phyloP scores from a whole-genome alignment of 164 flowering plant genomes.

The Vitis rupestris region DNA sequence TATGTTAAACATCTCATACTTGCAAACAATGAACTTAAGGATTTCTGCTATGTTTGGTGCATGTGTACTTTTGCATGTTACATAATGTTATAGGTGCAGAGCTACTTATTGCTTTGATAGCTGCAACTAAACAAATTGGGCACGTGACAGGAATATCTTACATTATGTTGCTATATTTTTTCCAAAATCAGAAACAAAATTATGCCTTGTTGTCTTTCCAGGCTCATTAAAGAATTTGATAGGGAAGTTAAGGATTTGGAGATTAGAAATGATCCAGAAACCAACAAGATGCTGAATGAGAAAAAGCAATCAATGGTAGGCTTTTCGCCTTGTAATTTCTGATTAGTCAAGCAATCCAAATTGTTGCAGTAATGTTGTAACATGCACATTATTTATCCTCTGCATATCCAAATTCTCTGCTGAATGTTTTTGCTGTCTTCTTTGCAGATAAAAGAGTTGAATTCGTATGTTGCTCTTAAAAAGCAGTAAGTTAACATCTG shows the following conservation, averaged over 20 bases:
- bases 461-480: conserved; percentile 84
- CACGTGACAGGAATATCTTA: neutral
- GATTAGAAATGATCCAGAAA: conserved; percentile 40
- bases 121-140: neutral
- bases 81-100: neutral
- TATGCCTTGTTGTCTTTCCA: conserved; percentile 21
- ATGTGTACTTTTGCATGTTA: neutral
- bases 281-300: conserved; percentile 68
- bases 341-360: neutral
- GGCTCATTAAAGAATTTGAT: conserved; percentile 85
- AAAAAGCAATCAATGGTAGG: conserved; percentile 77
- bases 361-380: neutral
- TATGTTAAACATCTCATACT: too few species aligned
- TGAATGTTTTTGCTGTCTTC: conserved; percentile 4
- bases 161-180: neutral
- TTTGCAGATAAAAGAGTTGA: conserved; percentile 86
- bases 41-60: too few species aligned
- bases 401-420: neutral
- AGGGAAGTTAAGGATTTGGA: conserved; percentile 63
- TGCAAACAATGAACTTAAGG: too few species aligned
- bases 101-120: neutral
- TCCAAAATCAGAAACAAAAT: too few species aligned
- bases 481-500: conserved; percentile 63
- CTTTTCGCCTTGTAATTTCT: neutral
- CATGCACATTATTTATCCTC: neutral